A percentile compares a stretch with the other conserved stretches of the same genome.
Conservation (phyloP, 75 land plant species). For the Ceratopteris richardii region DNA sequence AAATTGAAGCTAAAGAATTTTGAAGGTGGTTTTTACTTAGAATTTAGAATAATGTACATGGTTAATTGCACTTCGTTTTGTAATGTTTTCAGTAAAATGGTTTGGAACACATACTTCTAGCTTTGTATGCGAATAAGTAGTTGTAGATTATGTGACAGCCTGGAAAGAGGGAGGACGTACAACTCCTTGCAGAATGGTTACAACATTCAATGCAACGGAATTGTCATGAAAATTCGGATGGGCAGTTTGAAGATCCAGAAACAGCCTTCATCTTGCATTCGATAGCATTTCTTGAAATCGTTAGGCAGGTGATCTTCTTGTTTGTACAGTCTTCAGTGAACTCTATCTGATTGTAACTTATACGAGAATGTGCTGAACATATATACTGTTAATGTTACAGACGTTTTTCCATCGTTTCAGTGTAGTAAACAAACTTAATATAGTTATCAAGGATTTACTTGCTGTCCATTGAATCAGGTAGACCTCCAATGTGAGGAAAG, state of each 20-base stretch:
- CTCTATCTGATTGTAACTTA: not conserved
- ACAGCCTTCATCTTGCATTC: constrained; percentile 26
- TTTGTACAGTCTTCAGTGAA: not conserved
- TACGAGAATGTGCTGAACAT: too few species aligned
- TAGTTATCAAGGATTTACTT: too few species aligned
- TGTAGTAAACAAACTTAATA: too few species aligned
- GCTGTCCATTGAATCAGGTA: constrained; percentile 12
- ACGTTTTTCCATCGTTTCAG: too few species aligned
- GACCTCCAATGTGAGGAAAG: constrained; percentile 33
- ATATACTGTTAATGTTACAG: too few species aligned
- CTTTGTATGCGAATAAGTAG: too few species aligned
- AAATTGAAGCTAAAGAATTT: too few species aligned
- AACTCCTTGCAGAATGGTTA: constrained; percentile 31
- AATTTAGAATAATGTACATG: too few species aligned
- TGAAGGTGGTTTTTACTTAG: too few species aligned
- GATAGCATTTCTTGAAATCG: constrained; percentile 33
- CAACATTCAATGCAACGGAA: constrained; percentile 24
- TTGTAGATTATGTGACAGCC: constrained; percentile 13
- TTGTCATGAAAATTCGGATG: constrained; percentile 21
- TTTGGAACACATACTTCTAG: too few species aligned
- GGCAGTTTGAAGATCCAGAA: constrained; percentile 25
- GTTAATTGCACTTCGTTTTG: too few species aligned
- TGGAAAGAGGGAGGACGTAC: constrained; percentile 37
- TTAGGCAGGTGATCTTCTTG: constrained; percentile 21
- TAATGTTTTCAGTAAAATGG: too few species aligned